phyloP scores from a whole-genome alignment of 805 yeast species.

The Sugiyamaella smithiae region DNA sequence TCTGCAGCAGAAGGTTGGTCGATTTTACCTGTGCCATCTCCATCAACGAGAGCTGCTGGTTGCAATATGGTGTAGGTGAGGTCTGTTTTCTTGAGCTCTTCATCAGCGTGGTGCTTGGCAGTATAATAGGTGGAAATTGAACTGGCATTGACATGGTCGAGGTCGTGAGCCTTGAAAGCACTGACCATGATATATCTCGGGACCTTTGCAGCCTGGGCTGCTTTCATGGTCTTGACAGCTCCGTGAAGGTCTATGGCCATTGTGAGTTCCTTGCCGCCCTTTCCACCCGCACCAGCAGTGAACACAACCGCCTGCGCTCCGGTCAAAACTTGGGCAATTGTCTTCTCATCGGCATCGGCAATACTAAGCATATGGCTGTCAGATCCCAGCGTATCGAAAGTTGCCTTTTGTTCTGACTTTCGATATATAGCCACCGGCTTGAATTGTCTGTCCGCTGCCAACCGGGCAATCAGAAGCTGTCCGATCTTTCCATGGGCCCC shows the following conservation, averaged over 20 bases:
- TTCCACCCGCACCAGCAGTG: constrained; percentile 62
- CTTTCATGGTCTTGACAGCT: constrained; percentile 56
- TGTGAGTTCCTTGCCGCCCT: constrained; percentile 42
- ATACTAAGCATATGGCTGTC: constrained; percentile 39
- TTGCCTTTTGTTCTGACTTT: constrained; percentile 42
- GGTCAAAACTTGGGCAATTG: constrained; percentile 39
- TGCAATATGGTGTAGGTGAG: constrained; percentile 56
- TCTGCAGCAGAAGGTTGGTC: constrained; percentile 32
- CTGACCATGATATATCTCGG: constrained; percentile 52
- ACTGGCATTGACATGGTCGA: constrained; percentile 43
- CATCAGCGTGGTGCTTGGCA: constrained; percentile 62
- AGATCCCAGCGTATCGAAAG: constrained; percentile 40
- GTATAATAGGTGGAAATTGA: constrained; percentile 50
- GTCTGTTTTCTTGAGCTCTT: constrained; percentile 39
- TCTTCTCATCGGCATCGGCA: constrained; percentile 33
- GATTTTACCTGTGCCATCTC: constrained; percentile 44
- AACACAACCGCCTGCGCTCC: constrained; percentile 58
- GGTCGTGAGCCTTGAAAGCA: constrained; percentile 53
- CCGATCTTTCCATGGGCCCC: constrained; percentile 69
- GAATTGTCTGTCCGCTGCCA: constrained; percentile 33
- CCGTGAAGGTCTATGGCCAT: constrained; percentile 61
- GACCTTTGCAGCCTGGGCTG: constrained; percentile 44
- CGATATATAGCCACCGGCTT: constrained; percentile 48
- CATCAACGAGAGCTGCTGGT: constrained; percentile 48
- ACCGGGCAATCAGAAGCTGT: constrained; percentile 41